A percentile compares a stretch with the other conserved stretches of the same genome.
Evolutionary conservation across 2,329 filamentous ascomycete genomes (phyloP).

Genomic region (Colletotrichum gloeosporioides): DNA sequence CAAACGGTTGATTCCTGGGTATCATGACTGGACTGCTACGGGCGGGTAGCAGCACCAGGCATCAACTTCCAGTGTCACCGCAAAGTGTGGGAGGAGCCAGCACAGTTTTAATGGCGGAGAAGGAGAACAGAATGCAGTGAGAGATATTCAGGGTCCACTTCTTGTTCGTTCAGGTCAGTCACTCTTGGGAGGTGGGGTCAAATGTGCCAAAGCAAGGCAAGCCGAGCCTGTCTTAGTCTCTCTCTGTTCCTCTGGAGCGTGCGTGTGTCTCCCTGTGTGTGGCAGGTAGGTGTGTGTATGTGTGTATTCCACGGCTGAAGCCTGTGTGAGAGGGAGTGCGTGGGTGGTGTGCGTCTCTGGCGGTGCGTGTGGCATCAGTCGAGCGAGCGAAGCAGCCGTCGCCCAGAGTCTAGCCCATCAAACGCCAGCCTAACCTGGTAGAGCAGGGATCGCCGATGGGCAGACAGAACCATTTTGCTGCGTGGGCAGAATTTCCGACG

Average conservation of each 20-base stretch:
- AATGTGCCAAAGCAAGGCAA: constrained; percentile 12
- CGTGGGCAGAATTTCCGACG: constrained; percentile 18
- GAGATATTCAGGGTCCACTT: constrained; percentile 23
- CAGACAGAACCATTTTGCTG: constrained; percentile 17
- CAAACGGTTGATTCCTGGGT: constrained; percentile 4
- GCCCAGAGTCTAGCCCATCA: constrained; percentile 16
- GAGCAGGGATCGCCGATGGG: constrained; percentile 8
- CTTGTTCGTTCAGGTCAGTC: not conserved
- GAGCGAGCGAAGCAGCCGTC: not conserved
- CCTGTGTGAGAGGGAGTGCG: not conserved
- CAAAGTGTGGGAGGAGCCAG: constrained; percentile 13
- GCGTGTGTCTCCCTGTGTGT: not conserved
- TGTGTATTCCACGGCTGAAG: not conserved
- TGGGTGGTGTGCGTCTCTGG: not conserved
- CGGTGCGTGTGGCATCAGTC: not conserved
- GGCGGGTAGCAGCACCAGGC: constrained; percentile 5
- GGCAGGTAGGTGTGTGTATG: not conserved
- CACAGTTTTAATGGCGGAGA: constrained; percentile 21
- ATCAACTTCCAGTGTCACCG: not conserved
- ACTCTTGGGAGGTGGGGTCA: constrained; percentile 15
- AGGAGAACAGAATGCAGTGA: constrained; percentile 1
- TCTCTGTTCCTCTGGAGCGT: not conserved
- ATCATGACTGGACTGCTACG: constrained; percentile 13
- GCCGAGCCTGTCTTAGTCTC: constrained; percentile 13
- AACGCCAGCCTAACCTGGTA: constrained; percentile 11